phyloP scores from a whole-genome alignment of 2,329 filamentous ascomycete species.

The Fusarium armeniacum region DNA sequence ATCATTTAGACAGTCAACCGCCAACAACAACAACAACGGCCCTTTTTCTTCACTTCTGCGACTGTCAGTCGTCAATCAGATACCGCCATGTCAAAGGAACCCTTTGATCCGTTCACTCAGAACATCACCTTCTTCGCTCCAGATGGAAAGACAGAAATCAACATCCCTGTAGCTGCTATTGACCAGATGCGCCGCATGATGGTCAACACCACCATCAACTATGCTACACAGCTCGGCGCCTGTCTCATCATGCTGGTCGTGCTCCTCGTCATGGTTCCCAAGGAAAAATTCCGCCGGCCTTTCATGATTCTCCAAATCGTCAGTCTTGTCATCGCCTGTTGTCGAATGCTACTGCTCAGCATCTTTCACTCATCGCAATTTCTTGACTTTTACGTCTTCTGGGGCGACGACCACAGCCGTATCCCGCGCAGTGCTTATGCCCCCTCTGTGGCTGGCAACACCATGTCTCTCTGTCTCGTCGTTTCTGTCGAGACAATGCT shows the following conservation, averaged over 20 bases:
- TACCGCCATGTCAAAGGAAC: constrained; percentile 40
- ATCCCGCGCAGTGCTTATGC: constrained; percentile 59
- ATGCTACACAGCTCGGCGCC: constrained; percentile 78
- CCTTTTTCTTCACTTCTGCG: not conserved
- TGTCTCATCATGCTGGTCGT: constrained; percentile 74
- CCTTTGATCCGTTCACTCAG: constrained; percentile 56
- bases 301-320: constrained; percentile 76
- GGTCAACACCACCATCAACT: constrained; percentile 69
- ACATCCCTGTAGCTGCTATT: constrained; percentile 53
- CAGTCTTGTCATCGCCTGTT: constrained; percentile 71
- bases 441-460: constrained; percentile 57
- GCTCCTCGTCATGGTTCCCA: constrained; percentile 75
- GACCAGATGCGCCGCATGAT: constrained; percentile 53
- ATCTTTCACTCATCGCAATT: constrained; percentile 73
- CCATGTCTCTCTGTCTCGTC: constrained; percentile 61
- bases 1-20: not conserved
- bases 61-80: not conserved
- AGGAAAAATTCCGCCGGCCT: constrained; percentile 72
- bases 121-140: constrained; percentile 54
- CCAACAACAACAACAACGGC: constrained; percentile 4
- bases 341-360: constrained; percentile 70
- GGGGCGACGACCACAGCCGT: constrained; percentile 66
- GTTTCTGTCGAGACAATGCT: constrained; percentile 63
- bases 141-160: constrained; percentile 52
- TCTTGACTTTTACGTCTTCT: constrained; percentile 71